phyloP scores from a whole-genome alignment of 768 basidiomycete genomes.

The Hortiboletus campestris region DNA sequence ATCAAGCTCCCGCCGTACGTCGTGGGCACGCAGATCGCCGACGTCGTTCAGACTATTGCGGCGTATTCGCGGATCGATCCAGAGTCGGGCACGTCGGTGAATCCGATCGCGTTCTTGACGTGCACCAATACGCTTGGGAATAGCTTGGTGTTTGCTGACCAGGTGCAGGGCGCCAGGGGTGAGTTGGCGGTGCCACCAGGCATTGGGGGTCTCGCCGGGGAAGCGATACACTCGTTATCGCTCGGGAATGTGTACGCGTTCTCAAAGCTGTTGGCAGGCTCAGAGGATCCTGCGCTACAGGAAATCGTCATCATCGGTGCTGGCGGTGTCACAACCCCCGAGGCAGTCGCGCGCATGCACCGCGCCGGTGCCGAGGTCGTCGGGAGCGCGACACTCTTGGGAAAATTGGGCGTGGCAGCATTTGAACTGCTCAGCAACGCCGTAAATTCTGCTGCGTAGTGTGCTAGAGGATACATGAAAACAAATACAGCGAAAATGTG shows the following conservation, averaged over 20 bases:
- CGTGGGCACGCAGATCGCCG: slow-evolving; percentile 56
- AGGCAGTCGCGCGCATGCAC: slow-evolving; percentile 65
- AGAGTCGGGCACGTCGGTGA: slow-evolving; percentile 19
- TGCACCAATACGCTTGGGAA: slow-evolving; percentile 82
- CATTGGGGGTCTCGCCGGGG: slow-evolving; percentile 75
- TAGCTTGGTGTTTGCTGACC: slow-evolving; percentile 59
- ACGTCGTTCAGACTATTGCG: slow-evolving; percentile 47
- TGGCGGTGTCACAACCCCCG: slow-evolving; percentile 72
- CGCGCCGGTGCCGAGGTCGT: slow-evolving; percentile 72
- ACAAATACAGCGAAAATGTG: slow-evolving; percentile 24
- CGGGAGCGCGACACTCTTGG: slow-evolving; percentile 58
- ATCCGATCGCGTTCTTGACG: slow-evolving; percentile 71
- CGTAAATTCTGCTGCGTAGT: slow-evolving; percentile 5
- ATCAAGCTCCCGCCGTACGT: slow-evolving; percentile 80
- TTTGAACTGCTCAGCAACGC: slow-evolving; percentile 42
- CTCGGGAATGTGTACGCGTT: slow-evolving; percentile 77
- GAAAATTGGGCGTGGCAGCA: slow-evolving; percentile 51
- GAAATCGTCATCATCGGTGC: slow-evolving; percentile 68
- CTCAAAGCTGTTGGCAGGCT: slow-evolving; percentile 45
- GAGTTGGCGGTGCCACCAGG: slow-evolving; percentile 61
- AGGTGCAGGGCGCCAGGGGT: slow-evolving; percentile 32
- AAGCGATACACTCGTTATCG: slow-evolving; percentile 69
- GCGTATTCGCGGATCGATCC: slow-evolving; percentile 32
- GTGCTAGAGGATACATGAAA: slow-evolving; percentile 17
- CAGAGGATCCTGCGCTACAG: slow-evolving; percentile 40